Percentiles rank a stretch among this genome's conserved stretches.
Conservation (phyloP, 768 basidiomycete species). For the Hirschioporus abietinus region DNA sequence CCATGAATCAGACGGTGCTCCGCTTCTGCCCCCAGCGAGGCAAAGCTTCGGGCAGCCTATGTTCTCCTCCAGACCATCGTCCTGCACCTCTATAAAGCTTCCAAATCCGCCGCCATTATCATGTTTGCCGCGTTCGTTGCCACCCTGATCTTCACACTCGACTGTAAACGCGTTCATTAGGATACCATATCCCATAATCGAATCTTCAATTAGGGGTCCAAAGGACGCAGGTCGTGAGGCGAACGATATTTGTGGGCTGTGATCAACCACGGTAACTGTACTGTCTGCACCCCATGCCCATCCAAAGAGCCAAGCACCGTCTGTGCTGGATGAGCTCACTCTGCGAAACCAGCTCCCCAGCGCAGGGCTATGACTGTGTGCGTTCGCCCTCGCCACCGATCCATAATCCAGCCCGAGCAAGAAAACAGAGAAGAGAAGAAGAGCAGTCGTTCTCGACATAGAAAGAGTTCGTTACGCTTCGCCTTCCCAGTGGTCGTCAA, state of each 20-base stretch:
- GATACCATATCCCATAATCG: conserved; percentile 67
- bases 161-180: conserved; percentile 60
- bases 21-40: conserved; percentile 44
- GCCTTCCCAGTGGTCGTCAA: not conserved
- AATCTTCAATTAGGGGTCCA: conserved; percentile 64
- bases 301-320: conserved; percentile 31
- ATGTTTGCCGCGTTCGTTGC: not conserved
- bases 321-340: conserved; percentile 20
- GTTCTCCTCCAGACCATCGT: conserved; percentile 26
- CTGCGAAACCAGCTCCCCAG: conserved; percentile 22
- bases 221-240: conserved; percentile 71
- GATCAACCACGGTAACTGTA: conserved; percentile 69
- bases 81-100: not conserved
- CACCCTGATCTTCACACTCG: not conserved
- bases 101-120: conserved; percentile 5
- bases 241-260: conserved; percentile 64
- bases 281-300: conserved; percentile 32
- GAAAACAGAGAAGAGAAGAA: not conserved
- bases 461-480: not conserved
- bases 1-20: conserved; percentile 67
- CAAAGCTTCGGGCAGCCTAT: conserved; percentile 70
- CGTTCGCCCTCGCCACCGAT: not conserved
- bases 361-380: not conserved
- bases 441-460: not conserved
- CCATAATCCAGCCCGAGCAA: not conserved